Conservation (phyloP, 306 rosid species). For the Echinosophora koreensis region DNA sequence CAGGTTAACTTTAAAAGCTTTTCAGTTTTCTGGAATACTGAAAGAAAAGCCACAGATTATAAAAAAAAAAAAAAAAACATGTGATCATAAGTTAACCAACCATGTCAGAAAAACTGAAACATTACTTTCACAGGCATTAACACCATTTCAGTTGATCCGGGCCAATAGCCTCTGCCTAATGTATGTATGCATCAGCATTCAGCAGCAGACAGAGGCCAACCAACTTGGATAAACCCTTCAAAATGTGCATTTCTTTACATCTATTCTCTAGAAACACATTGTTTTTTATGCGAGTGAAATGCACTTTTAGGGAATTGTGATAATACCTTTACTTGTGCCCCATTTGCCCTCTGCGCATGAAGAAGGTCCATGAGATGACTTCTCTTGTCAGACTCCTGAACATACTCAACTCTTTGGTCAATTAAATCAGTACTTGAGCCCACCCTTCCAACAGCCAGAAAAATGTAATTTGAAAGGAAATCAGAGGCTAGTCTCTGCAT, state of each 20-base stretch:
- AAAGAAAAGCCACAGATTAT: neutral
- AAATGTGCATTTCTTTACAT: neutral
- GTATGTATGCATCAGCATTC: neutral
- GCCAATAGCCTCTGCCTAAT: neutral
- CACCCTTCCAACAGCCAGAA: constrained; percentile 98
- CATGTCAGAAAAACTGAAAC: constrained; percentile 2
- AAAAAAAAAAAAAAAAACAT: neutral
- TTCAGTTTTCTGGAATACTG: neutral
- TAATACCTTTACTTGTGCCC: constrained; percentile 84
- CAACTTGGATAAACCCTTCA: constrained; percentile 3
- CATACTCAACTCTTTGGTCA: constrained; percentile 95
- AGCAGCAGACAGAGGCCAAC: neutral
- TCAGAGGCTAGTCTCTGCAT: constrained; percentile 97
- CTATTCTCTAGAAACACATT: neutral
- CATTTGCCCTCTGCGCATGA: constrained; percentile 95
- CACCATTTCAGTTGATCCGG: neutral
- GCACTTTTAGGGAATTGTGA: constrained; percentile 29
- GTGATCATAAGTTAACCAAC: constrained; percentile 25
- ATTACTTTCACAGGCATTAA: neutral
- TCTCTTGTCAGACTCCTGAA: constrained; percentile 95
- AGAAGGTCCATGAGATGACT: constrained; percentile 99
- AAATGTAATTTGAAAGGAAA: constrained; percentile 87
- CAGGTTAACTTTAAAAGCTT: constrained; percentile 6
- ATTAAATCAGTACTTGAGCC: constrained; percentile 98
- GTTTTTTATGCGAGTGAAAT: constrained; percentile 15